Evolutionary conservation across 495 filamentous ascomycete genomes (phyloP).

Genomic region (Talaromyces ruber): DNA sequence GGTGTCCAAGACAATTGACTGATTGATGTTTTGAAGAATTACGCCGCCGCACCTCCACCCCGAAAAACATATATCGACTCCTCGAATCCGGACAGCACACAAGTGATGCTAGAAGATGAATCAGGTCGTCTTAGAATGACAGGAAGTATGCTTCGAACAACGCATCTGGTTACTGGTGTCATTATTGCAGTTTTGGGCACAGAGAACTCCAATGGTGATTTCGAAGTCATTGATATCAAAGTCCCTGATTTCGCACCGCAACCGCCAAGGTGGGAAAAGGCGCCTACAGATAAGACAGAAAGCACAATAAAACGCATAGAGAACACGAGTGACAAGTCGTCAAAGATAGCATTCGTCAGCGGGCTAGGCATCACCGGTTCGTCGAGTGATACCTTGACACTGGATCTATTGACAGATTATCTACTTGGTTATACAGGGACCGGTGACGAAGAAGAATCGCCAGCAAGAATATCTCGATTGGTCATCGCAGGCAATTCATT

Average conservation of each 20-base stretch:
- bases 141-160: constrained; percentile 52
- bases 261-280: constrained; percentile 62
- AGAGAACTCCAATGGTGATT: constrained; percentile 84
- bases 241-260: constrained; percentile 80
- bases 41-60: constrained; percentile 75
- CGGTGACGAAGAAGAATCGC: constrained; percentile 35
- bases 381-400: constrained; percentile 58
- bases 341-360: constrained; percentile 81
- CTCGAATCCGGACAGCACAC: constrained; percentile 34
- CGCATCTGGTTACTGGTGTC: constrained; percentile 79
- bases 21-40: constrained; percentile 52
- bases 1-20: constrained; percentile 8
- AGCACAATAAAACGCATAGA: constrained; percentile 34
- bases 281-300: constrained; percentile 25
- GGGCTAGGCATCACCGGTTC: constrained; percentile 75
- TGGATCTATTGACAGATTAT: constrained; percentile 78
- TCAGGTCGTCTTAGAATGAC: constrained; percentile 82
- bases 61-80: constrained; percentile 62
- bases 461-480: constrained; percentile 65
- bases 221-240: constrained; percentile 84
- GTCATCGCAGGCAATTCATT: constrained; percentile 92
- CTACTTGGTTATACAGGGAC: constrained; percentile 74
- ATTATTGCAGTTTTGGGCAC: constrained; percentile 88
- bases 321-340: constrained; percentile 17
- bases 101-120: constrained; percentile 90